These are phyloP conservation scores for Suhomyces bokatorum DNA, from an alignment of 1,139 yeast genomes.

Conservation along the genomic window DNA sequence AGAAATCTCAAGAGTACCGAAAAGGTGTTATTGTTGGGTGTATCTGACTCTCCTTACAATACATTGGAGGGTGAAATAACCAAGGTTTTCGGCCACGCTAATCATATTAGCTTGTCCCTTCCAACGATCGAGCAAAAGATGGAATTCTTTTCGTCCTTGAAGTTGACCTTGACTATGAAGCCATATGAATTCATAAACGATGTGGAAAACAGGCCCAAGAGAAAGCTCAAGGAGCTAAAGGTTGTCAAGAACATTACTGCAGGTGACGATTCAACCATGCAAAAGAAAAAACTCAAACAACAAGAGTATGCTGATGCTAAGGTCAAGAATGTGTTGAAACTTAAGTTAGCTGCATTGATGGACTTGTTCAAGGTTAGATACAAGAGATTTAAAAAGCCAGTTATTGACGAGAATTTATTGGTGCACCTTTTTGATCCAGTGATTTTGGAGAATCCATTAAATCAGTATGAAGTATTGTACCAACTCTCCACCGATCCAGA, in stretches of 20 bases:
- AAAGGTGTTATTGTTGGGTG: conserved; percentile 72
- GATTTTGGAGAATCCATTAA: conserved; percentile 36
- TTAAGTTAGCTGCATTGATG: conserved; percentile 84
- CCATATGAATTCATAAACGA: conserved; percentile 65
- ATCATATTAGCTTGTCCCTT: conserved; percentile 45
- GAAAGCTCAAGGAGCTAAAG: conserved; percentile 42
- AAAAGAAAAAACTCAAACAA: conserved; percentile 43
- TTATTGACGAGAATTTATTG: conserved; percentile 73
- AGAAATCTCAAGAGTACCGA: conserved; percentile 73
- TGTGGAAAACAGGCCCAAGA: conserved; percentile 49
- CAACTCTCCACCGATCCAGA: conserved; percentile 54
- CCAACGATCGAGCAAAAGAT: conserved; percentile 46
- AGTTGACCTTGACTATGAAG: conserved; percentile 58
- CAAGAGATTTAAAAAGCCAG: conserved; percentile 86
- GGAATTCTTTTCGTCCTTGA: conserved; percentile 57
- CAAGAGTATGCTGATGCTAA: conserved; percentile 75
- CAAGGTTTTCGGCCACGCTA: conserved; percentile 55
- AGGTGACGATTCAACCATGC: conserved; percentile 17
- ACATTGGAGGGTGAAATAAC: conserved; percentile 40
- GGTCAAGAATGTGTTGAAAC: conserved; percentile 78
- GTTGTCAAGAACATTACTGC: conserved; percentile 22
- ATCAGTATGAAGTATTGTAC: conserved; percentile 49
- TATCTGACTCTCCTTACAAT: conserved; percentile 53
- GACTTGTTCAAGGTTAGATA: conserved; percentile 84
- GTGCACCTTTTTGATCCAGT: conserved; percentile 75